A percentile compares a stretch with the other conserved stretches of the same genome.
Conservation (phyloP, 2,329 filamentous ascomycete species). For the Scleromitrula shiraiana region DNA sequence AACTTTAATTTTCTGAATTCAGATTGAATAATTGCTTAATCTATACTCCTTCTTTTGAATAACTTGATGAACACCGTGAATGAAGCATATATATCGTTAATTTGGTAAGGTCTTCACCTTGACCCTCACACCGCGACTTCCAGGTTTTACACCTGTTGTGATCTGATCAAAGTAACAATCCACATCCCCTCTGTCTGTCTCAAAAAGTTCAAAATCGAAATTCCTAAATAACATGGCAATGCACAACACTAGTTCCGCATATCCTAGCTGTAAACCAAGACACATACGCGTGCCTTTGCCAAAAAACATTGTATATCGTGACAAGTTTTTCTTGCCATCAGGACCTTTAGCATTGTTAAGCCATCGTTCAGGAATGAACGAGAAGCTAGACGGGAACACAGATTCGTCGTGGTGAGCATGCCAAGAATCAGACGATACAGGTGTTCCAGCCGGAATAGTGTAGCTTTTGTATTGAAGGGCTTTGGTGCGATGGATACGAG, state of each 20-base stretch:
- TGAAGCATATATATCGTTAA: no score
- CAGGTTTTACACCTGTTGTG: no score
- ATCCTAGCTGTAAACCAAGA: constrained; percentile 30
- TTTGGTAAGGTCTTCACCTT: no score
- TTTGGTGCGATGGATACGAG: constrained; percentile 21
- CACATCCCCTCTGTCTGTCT: constrained; percentile 1
- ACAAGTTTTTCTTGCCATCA: not conserved
- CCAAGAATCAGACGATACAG: constrained; percentile 33
- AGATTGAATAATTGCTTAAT: not conserved
- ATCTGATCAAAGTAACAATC: no score
- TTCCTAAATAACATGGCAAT: constrained; percentile 2
- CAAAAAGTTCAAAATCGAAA: constrained; percentile 2
- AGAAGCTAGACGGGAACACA: constrained; percentile 32
- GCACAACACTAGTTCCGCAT: constrained; percentile 8
- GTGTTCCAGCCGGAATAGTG: constrained; percentile 28
- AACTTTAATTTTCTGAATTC: not conserved
- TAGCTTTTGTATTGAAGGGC: constrained; percentile 12
- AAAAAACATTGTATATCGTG: constrained; percentile 35
- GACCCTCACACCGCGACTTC: no score
- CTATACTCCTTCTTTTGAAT: no score
- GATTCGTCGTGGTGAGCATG: constrained; percentile 35
- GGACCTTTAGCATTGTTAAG: constrained; percentile 22
- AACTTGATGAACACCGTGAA: no score
- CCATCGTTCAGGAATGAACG: constrained; percentile 37
- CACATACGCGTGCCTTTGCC: constrained; percentile 36